Evolutionary conservation across 106 monocot species (phyloP), one percentile per base, ranked within the genome.

Genomic region (Dendrobium catenatum): DNA sequence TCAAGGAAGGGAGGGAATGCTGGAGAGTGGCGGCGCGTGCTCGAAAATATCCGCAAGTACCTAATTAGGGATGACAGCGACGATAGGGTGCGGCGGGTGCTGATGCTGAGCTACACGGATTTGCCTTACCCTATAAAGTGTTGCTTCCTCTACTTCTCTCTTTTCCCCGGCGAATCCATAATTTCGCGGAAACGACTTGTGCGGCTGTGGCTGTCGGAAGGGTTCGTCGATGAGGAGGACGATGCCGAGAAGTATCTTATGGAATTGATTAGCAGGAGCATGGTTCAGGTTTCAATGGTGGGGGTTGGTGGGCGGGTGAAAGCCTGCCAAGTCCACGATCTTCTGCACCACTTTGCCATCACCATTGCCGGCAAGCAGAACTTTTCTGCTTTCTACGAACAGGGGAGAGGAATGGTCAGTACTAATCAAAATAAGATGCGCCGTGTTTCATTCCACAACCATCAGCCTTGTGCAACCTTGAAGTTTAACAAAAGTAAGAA

Each of bases 211-310:
- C 26, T 84, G 9, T 79, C 64, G 27, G 80, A 84, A 84, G 84
- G 84, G 18, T 75, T 84, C 19, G 40, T 84, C 7, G 20, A 66
- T 9, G 80, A 66, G 5, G 41, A 47, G 24, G 43, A 77, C 24
- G 68, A 42, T 41, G 85, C 85, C n/a, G 85, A 85, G 67, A 68
- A 81, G 77, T 85, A 77, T 47, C 77, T 85, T 13, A 85, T 67
- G 75, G 80, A 85, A 33, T 80, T 85, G 37, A 81, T 85, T 42
- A 13, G 49, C 26, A 75, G 80, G 42, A 77, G 68, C 54, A 85
- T 85, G 85, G 29, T 85, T 68, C 76, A 80, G 19, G 80, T 81
- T 13, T 46, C 80, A 17, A 42, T 48, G 8, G 19, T 27, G 7
- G 68, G 51, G 58, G 27, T 43, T 13, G 68, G 76, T 55, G 85